Evolutionary conservation across 306 rosid genomes (phyloP), one percentile per base, ranked within the genome.

Genomic region (Quercus glauca): DNA sequence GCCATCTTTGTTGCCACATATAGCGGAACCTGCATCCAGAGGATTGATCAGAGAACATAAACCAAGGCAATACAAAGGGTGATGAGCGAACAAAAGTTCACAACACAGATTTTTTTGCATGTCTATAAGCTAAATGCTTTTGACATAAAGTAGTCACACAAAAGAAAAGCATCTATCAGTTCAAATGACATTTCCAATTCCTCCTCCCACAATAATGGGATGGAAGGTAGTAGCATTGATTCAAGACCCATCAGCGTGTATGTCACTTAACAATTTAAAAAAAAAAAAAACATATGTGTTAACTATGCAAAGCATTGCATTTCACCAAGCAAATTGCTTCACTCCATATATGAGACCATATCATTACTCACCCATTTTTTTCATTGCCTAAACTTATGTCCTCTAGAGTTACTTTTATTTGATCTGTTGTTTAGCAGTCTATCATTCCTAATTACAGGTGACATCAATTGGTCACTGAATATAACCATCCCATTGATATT

Each of bases 1-100:
- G 99, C 97, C 99, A 95, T 95, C 91, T 91, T 95, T 3, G 99
- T 95, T 61, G 99, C 99, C 81, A 95, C 99, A 55, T 95, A 93
- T 19, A 95, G 63, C 0, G 99, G 99, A 65, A 95, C 96, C 99
- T 95, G 88, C 77, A 79, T 69, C 52, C 55, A 52, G 13, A 84
- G 80, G 79, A 68, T 69, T 56, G 43, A 67, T 71, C 51, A 76
- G 15, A 64, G 43, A 68, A 86, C 52, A 86, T 17, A 75, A 57
- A 41, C 29, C 55, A 37, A 55, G 43, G 55, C 41, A 76, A 21
- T 55, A 26, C 49, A 23, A 29, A 64, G 45, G 33, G 17, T 63
- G 41, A 63, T 15, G 15, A 28, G 4, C 20, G 1, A 26, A 63
- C 53, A 49, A 49, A 12, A 49, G 53, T 15, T 63, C 20, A 28